Evolutionary conservation across 2,329 filamentous ascomycete genomes (phyloP), one percentile per base, ranked within the genome.

Genomic region (Fonsecaea nubica): DNA sequence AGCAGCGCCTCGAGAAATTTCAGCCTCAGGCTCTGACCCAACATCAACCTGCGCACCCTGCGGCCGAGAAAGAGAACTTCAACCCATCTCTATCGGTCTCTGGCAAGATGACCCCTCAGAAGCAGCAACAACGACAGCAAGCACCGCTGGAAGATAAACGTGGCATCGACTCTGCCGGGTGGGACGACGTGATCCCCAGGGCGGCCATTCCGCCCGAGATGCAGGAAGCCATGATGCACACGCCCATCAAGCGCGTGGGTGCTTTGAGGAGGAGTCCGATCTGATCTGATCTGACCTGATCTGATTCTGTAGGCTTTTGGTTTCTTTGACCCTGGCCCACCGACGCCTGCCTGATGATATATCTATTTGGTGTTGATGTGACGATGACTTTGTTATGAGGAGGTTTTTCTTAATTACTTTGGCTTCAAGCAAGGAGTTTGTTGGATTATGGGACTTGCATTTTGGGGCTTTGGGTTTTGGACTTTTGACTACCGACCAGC

Each of bases 211-310:
- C 71, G 50, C 71, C 71, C 4, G 71, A 71, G 30, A 63, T 71
- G 53, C 71, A 73, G 64, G 71, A 73, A 63, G 65, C 58, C 15
- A 71, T 73, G 69, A 71, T 72, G 67, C 62, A 61, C 36, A 62
- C 69, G 57, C 71, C 71, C 35, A 69, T 73, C 35, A 72, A 72
- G 67, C 67, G 71, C 4, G 62, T 69, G 3, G 71, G 71, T 18
- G 71, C 71, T n/a, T 66, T 73, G 61, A 68, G 71, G 52, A 64
- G 71, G 57, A 72, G 70, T 64, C 71, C 71, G 42, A 68, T 73
- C n/a, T 69, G 61, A 69, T 40, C 15, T 48, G 45, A 21, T 48
- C 15, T 48, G 45, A 21, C 25, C 13, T 42, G 15, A 42, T 42
- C 2, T 42, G 38, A 42, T 15, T 10, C 36, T 9, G 36, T 38